phyloP scores from a whole-genome alignment of 441 rosid genomes.

The Sinapis alba region DNA sequence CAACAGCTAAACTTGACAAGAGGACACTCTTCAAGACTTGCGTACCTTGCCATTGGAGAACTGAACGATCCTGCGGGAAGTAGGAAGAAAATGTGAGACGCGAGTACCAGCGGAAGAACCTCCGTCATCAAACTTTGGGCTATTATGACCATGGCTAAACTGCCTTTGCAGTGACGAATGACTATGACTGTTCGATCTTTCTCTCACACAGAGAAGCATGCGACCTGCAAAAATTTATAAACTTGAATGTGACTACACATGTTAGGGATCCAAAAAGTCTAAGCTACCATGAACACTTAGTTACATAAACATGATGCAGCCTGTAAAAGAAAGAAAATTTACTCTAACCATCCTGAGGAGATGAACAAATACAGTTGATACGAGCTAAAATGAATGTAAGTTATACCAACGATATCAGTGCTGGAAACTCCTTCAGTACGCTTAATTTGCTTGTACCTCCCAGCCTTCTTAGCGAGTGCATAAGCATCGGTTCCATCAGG shows the following conservation, averaged over 20 bases:
- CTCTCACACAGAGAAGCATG: conserved; percentile 69
- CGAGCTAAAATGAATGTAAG: background rate
- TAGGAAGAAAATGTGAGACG: conserved; percentile 84
- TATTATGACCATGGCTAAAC: conserved; percentile 43
- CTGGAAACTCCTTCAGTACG: conserved; percentile 99
- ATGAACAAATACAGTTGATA: background rate
- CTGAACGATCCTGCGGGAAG: conserved; percentile 92
- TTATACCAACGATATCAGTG: conserved; percentile 97
- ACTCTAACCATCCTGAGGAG: background rate
- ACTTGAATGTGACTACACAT: background rate
- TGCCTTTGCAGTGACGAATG: conserved; percentile 46
- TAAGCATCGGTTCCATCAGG: conserved; percentile 99
- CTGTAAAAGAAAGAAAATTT: too few relatives aligned
- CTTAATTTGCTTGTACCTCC: conserved; percentile 96
- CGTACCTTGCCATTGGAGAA: conserved; percentile 92
- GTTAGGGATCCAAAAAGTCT: background rate
- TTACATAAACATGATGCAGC: background rate
- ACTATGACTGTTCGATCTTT: conserved; percentile 44
- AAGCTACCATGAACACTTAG: background rate
- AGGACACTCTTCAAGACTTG: background rate
- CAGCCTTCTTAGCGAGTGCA: conserved; percentile 85
- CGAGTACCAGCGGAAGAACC: conserved; percentile 43
- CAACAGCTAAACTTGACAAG: background rate
- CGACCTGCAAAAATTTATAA: conserved; percentile 52
- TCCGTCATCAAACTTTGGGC: conserved; percentile 40